Percentiles rank a stretch among this genome's conserved stretches.
These are phyloP conservation scores for Dryas integrifolia DNA, from an alignment of 331 rosid species.

Conservation along the genomic window DNA sequence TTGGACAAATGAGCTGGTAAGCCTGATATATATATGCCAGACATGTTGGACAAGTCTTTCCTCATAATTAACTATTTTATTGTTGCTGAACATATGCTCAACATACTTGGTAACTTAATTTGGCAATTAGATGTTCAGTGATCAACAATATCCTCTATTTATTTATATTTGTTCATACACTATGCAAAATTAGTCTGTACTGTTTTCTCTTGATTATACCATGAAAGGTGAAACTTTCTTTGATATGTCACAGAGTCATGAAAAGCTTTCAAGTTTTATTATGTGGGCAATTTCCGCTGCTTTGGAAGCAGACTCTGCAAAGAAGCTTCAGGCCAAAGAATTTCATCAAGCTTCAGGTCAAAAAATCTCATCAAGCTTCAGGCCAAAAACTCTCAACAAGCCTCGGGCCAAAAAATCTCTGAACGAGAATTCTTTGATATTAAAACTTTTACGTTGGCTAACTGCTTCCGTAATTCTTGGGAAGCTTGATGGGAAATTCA, in stretches of 20 bases:
- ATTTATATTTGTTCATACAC: neutral
- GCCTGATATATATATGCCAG: no score
- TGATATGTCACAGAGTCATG: slow-evolving; percentile 44
- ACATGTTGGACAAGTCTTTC: neutral
- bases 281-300: slow-evolving; percentile 68
- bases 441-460: slow-evolving; percentile 69
- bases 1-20: neutral
- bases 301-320: slow-evolving; percentile 44
- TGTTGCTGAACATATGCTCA: neutral
- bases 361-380: slow-evolving; percentile 24
- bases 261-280: slow-evolving; percentile 60
- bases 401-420: neutral
- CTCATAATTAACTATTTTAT: neutral
- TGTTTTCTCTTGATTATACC: neutral
- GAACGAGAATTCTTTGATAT: slow-evolving; percentile 42
- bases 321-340: slow-evolving; percentile 32
- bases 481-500: slow-evolving; percentile 42
- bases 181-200: neutral
- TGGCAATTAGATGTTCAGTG: neutral
- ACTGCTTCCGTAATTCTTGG: slow-evolving; percentile 67
- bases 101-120: neutral
- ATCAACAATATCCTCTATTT: neutral
- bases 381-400: no score
- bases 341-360: slow-evolving; percentile 32
- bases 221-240: slow-evolving; percentile 5